Evolutionary conservation across 2,329 filamentous ascomycete genomes (phyloP).

Genomic region (Exophiala viscosa): DNA sequence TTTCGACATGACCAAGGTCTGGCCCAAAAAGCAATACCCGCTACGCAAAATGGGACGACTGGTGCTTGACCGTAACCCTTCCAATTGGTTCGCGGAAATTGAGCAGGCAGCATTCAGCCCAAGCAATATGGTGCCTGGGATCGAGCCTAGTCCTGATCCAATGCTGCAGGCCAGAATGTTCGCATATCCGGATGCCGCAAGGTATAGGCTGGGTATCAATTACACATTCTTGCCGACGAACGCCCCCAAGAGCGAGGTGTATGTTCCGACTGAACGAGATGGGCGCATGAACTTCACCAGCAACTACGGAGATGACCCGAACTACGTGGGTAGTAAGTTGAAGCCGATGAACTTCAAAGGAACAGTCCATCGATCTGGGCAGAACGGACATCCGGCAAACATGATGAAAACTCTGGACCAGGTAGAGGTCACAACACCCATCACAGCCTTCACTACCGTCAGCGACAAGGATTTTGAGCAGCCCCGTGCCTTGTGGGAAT

Average conservation of each 20-base stretch:
- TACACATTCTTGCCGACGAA: conserved; percentile 42
- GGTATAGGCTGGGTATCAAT: conserved; percentile 41
- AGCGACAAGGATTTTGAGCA: conserved; percentile 46
- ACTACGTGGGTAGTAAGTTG: conserved; percentile 44
- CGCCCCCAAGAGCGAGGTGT: conserved; percentile 32
- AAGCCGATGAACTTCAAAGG: conserved; percentile 16
- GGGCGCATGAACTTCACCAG: conserved; percentile 38
- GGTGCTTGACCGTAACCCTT: conserved; percentile 61
- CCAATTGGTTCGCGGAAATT: conserved; percentile 64
- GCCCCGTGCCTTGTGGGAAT: conserved; percentile 40
- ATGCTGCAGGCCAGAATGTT: conserved; percentile 60
- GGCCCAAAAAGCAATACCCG: conserved; percentile 62
- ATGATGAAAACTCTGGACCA: background rate
- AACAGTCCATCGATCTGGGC: conserved; percentile 32
- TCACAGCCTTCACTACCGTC: conserved; percentile 37
- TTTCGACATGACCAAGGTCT: conserved; percentile 68
- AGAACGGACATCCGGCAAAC: background rate
- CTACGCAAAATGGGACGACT: conserved; percentile 59
- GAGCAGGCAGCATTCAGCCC: conserved; percentile 67
- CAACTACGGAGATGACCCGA: conserved; percentile 59
- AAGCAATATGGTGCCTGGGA: conserved; percentile 61
- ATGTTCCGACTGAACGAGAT: conserved; percentile 52
- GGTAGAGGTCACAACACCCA: background rate
- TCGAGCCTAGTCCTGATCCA: conserved; percentile 61
- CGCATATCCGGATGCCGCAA: conserved; percentile 55